A percentile compares a stretch with the other conserved stretches of the same genome.
These are phyloP conservation scores for Jatropha podagrica DNA, from an alignment of 441 rosid species.

Conservation along the genomic window DNA sequence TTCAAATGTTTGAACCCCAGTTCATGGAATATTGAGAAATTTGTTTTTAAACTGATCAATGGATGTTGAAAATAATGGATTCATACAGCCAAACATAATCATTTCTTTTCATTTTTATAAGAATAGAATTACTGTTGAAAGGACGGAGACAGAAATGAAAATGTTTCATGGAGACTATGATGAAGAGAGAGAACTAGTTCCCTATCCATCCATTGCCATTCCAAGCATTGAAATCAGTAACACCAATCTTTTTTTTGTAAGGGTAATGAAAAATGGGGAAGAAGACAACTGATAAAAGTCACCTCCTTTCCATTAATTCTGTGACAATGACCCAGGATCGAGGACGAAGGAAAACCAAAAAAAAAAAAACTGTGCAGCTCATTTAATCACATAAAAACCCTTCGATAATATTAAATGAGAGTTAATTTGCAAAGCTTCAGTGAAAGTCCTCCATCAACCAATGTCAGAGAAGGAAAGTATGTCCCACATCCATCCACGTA, in stretches of 20 bases:
- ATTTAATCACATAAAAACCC: neutral
- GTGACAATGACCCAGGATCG: neutral
- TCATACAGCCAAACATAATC: no score
- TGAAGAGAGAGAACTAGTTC: neutral
- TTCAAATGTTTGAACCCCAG: no score
- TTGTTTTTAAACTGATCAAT: no score
- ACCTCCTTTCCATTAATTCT: neutral
- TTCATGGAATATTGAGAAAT: no score
- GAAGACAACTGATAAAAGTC: neutral
- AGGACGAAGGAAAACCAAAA: neutral
- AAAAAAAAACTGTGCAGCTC: neutral
- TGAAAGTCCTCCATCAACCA: neutral
- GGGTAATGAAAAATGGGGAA: neutral
- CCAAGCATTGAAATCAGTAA: neutral
- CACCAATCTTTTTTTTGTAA: neutral
- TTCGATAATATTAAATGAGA: neutral
- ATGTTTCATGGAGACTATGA: neutral
- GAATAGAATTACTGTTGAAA: no score
- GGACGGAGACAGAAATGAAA: neutral
- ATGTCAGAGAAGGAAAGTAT: neutral
- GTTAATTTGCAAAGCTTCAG: neutral
- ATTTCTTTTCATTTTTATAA: no score
- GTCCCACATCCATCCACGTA: neutral
- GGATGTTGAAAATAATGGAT: no score
- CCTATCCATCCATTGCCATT: neutral